Evolutionary conservation across 1,284 basidiomycete species (phyloP).

Genomic region (Fistulinella staudtii): DNA sequence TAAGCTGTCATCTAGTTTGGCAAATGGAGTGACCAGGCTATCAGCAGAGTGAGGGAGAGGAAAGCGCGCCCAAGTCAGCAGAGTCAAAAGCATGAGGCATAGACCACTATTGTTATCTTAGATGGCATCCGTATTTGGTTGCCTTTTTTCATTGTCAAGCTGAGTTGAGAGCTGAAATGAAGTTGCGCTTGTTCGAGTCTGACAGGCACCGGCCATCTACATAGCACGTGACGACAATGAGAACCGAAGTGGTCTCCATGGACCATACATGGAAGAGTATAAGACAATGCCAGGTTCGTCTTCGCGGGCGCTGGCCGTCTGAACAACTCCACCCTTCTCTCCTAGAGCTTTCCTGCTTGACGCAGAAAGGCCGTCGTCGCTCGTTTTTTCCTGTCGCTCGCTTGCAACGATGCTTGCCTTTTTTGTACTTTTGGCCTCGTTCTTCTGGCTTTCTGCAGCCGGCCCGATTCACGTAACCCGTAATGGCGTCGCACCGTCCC

Average conservation of each 20-base stretch:
- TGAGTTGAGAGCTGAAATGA: neutral
- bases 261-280: neutral
- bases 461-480: too few species aligned
- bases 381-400: slow-evolving; percentile 19
- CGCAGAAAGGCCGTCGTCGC: slow-evolving; percentile 9
- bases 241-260: slow-evolving; percentile 8
- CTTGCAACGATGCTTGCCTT: slow-evolving; percentile 14
- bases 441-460: slow-evolving; percentile 9
- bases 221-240: neutral
- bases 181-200: too few species aligned
- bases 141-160: too few species aligned
- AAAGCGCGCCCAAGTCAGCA: too few species aligned
- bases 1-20: neutral
- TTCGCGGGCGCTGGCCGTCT: neutral
- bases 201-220: too few species aligned
- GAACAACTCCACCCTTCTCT: neutral
- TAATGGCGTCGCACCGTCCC: slow-evolving; percentile 2
- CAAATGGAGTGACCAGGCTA: slow-evolving; percentile 8
- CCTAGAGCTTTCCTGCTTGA: slow-evolving; percentile 11
- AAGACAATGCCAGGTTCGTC: slow-evolving; percentile 1
- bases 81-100: slow-evolving; percentile 9
- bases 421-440: slow-evolving; percentile 13
- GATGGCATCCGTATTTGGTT: neutral
- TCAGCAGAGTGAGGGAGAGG: neutral
- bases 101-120: neutral